Evolutionary conservation across 345 rosid species (phyloP), one percentile per base, ranked within the genome.

Genomic region (Camelina laxa): DNA sequence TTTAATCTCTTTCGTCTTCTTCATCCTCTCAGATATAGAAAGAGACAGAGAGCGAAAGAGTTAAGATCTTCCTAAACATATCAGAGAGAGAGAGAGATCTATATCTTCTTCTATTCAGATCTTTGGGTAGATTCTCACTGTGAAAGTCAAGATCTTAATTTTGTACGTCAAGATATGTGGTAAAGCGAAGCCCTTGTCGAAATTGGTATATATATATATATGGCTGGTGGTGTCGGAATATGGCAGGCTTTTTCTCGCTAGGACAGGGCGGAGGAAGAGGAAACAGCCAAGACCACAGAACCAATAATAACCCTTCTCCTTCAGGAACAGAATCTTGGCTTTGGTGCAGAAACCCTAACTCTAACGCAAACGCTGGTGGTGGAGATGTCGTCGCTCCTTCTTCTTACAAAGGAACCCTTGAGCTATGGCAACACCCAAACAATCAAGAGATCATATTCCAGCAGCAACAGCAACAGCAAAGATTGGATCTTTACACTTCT

Each of bases 201-300:
- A 55, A 42, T 47, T 30, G 20, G 66, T 47, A 35, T n/a, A n/a
- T n/a, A n/a, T n/a, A n/a, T n/a, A 21, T 69, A 31, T 70, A 77
- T 77, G 80, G 80, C 75, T 64, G 39, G 61, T 77, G 60, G 72
- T 57, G 56, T 48, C 42, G 30, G 67, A 47, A 55, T 27, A 89
- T 89, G 96, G 89, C 91, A 68, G 85, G 84, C 20, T 62, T 90
- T 67, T 90, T 88, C 83, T 85, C 96, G 20, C 60, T 88, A 89
- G 83, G 86, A 41, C 78, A 81, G 50, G 36, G 73, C 67, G 13
- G 69, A 45, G 50, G 50, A 60, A 65, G 81, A 39, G 61, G 57
- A 27, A 42, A 64, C 58, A 61, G 24, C 59, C 81, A 60, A 47
- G 60, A 78, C 53, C 33, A 56, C 38, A 50, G 12, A 20, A 76